These are phyloP conservation scores for Litsea cubeba DNA, from an alignment of 164 flowering plant species.

Conservation along the genomic window DNA sequence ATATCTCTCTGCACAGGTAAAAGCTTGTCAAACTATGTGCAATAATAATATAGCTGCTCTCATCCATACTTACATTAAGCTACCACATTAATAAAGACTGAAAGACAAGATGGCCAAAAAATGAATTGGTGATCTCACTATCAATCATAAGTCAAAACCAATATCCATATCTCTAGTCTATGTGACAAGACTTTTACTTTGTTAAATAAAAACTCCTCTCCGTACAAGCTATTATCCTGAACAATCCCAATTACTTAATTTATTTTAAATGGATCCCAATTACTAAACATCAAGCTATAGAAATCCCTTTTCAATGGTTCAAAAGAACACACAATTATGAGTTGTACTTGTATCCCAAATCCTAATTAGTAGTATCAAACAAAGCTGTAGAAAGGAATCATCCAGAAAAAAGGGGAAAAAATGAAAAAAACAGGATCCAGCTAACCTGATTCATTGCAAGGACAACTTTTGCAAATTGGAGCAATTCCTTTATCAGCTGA, in stretches of 20 bases:
- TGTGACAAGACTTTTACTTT: background rate
- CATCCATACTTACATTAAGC: background rate
- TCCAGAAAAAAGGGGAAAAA: background rate
- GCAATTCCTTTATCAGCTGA: conserved; percentile 62
- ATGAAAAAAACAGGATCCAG: background rate
- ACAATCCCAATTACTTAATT: background rate
- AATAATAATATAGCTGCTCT: background rate
- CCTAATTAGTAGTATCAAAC: background rate
- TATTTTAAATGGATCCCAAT: background rate
- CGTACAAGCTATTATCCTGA: background rate
- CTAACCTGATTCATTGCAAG: conserved; percentile 81
- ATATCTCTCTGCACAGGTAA: no score
- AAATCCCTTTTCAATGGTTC: background rate
- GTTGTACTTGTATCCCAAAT: background rate
- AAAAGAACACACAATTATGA: background rate
- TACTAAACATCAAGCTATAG: background rate
- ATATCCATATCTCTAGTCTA: background rate
- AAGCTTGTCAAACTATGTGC: background rate
- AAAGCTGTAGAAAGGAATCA: background rate
- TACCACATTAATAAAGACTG: background rate
- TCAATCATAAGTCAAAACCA: background rate
- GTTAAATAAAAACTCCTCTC: background rate
- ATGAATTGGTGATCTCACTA: background rate
- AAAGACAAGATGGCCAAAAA: background rate
- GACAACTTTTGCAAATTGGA: conserved; percentile 58